Evolutionary conservation across 495 filamentous ascomycete species (phyloP).

Genomic region (Lentithecium fluviatile): DNA sequence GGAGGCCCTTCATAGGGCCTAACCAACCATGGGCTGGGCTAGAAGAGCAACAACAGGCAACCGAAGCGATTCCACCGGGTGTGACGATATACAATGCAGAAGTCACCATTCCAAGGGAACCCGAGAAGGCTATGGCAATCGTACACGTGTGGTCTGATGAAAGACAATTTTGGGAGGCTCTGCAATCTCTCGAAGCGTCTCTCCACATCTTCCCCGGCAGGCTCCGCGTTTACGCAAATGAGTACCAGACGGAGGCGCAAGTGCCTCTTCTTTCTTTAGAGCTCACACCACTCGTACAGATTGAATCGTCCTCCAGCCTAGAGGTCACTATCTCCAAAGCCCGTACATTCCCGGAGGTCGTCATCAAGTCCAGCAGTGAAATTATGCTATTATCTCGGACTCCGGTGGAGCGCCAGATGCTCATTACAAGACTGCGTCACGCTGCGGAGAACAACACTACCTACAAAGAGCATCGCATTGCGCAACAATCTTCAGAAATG

Average conservation of each 20-base stretch:
- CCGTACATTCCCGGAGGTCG: neutral
- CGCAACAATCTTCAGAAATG: no score
- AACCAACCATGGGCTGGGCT: conserved; percentile 2
- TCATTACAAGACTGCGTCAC: conserved; percentile 3
- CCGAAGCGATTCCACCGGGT: neutral
- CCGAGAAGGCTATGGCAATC: conserved; percentile 5
- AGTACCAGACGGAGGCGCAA: neutral
- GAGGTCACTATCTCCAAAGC: conserved; percentile 8
- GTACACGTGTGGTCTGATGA: conserved; percentile 8
- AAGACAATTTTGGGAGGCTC: neutral
- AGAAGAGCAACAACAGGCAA: neutral
- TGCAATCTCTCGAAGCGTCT: conserved; percentile 3
- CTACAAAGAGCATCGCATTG: no score
- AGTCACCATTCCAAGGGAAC: conserved; percentile 1
- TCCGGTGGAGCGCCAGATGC: conserved; percentile 1
- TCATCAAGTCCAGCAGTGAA: neutral
- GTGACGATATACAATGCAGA: conserved; percentile 11
- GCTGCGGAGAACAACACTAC: neutral
- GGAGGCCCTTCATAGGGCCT: conserved; percentile 14
- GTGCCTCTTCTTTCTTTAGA: conserved; percentile 8
- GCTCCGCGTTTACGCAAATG: conserved; percentile 10
- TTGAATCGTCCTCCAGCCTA: neutral
- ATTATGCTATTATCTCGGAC: conserved; percentile 5
- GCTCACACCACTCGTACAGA: neutral
- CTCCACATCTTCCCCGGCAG: conserved; percentile 17